Evolutionary conservation across 2,329 filamentous ascomycete species (phyloP), one percentile per base, ranked within the genome.

Genomic region (Pyricularia pennisetigena): DNA sequence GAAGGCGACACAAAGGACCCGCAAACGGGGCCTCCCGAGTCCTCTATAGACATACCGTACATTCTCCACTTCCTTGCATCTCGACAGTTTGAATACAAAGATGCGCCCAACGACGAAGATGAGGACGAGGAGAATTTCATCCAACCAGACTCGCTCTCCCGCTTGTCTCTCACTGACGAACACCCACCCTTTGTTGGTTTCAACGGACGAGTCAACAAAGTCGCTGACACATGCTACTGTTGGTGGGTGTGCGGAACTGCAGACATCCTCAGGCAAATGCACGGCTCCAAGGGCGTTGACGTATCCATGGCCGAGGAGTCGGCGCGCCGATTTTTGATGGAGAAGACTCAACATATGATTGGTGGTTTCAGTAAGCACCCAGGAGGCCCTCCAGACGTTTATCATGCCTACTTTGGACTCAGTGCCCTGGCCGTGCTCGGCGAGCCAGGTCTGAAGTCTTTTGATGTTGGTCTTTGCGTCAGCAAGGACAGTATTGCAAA

Each of bases 141-240:
- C 2, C 71, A 76, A 1, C 76, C 72, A 7, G 1, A 74, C 1
- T 73, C 75, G 65, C 72, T 82, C n/a, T 77, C 77, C 0, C 73
- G 75, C 6, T 73, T 81, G 26, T 73, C 73, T 3, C 69, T 79
- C 0, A 74, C 76, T 12, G 74, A 77, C 24, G 69, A 70, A 29
- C 67, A 71, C 9, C 69, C 73, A 23, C 78, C 80, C 10, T 85
- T 84, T 74, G 85, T 92, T 1, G 95, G 94, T 10, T 93, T 96
- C 79, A 97, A 96, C 74, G 95, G 95, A 29, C 88, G 95, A 66
- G 88, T 87, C 76, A 97, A 97, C 80, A 99, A 99, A 78, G 85
- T 89, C 65, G 91, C 92, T 10, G 95, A 99, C 78, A 98, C 95
- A 0, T 99, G 95, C 79, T 99, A 99, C 78, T 90, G 88, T 26